Percentiles rank a stretch among this genome's conserved stretches.
These are phyloP conservation scores for Begonia peltatifolia DNA, from an alignment of 306 rosid species.

Conservation along the genomic window DNA sequence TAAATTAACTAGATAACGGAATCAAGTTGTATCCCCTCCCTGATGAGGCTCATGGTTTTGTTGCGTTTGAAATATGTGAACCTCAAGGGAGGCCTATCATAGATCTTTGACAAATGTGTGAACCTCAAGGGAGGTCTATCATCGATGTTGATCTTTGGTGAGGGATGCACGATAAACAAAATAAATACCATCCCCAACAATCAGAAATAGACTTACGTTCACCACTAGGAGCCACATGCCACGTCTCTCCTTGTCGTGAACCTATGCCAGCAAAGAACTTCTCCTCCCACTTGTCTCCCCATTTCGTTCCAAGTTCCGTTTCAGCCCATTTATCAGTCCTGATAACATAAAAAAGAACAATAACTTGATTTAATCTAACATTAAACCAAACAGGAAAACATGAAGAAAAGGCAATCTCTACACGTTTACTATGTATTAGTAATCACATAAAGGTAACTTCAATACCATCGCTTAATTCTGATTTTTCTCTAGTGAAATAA, in stretches of 20 bases:
- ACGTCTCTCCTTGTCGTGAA: slow-evolving; percentile 93
- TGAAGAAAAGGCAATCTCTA: background rate
- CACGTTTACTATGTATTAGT: too few relatives aligned
- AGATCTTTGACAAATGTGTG: too few relatives aligned
- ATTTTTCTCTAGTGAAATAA: too few relatives aligned
- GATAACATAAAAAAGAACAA: slow-evolving; percentile 11
- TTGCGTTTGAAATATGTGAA: too few relatives aligned
- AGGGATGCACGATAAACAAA: background rate
- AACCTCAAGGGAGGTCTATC: too few relatives aligned
- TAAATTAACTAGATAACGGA: too few relatives aligned
- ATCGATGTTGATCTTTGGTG: background rate
- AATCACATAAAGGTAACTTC: too few relatives aligned
- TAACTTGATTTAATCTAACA: background rate
- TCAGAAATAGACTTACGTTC: slow-evolving; percentile 52
- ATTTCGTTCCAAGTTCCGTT: slow-evolving; percentile 85
- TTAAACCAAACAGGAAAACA: slow-evolving; percentile 1
- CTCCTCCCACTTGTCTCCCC: slow-evolving; percentile 99
- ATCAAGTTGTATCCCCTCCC: too few relatives aligned
- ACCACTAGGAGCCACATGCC: slow-evolving; percentile 80
- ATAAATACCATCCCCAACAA: slow-evolving; percentile 1
- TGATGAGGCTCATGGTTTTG: too few relatives aligned
- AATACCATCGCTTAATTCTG: too few relatives aligned
- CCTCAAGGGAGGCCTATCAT: too few relatives aligned
- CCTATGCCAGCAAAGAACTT: slow-evolving; percentile 88
- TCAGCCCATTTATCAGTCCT: slow-evolving; percentile 99